A percentile compares a stretch with the other conserved stretches of the same genome.
These are phyloP conservation scores for Pelargonium myrrhifolium DNA, from an alignment of 441 rosid species.

Conservation along the genomic window DNA sequence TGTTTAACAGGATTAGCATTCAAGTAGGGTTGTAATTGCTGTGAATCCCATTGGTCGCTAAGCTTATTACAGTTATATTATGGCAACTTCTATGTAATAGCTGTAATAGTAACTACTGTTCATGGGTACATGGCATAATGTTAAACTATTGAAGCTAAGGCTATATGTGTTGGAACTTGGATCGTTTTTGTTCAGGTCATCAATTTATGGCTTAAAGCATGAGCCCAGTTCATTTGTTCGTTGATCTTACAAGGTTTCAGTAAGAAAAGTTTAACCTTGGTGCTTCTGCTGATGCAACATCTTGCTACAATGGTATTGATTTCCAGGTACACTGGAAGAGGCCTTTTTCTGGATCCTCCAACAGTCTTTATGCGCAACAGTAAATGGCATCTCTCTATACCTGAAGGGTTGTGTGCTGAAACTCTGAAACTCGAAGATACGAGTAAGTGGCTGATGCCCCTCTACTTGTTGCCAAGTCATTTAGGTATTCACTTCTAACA, in stretches of 20 bases:
- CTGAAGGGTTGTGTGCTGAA: conserved; percentile 40
- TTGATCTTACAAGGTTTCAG: neutral
- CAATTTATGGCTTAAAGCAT: neutral
- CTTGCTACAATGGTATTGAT: neutral
- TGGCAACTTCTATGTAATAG: neutral
- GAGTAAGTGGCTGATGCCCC: conserved; percentile 32
- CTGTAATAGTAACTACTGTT: neutral
- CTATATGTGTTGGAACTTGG: neutral
- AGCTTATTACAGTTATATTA: neutral
- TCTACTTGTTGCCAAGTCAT: conserved; percentile 9
- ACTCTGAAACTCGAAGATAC: conserved; percentile 20
- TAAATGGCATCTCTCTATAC: conserved; percentile 61
- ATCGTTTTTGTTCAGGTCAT: neutral
- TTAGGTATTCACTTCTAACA: conserved; percentile 14
- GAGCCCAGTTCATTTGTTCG: neutral
- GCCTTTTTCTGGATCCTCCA: conserved; percentile 83
- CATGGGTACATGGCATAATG: neutral
- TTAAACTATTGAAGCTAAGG: neutral
- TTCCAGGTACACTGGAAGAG: conserved; percentile 85
- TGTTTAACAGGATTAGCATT: neutral
- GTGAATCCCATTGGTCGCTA: neutral
- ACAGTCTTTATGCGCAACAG: conserved; percentile 53
- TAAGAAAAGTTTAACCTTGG: neutral
- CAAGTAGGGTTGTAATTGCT: neutral
- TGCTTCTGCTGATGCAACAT: neutral